A percentile compares a stretch with the other conserved stretches of the same genome.
These are phyloP conservation scores for Stephanodiscus minutulus DNA, from an alignment of 108 stramenopile species.

Conservation along the genomic window DNA sequence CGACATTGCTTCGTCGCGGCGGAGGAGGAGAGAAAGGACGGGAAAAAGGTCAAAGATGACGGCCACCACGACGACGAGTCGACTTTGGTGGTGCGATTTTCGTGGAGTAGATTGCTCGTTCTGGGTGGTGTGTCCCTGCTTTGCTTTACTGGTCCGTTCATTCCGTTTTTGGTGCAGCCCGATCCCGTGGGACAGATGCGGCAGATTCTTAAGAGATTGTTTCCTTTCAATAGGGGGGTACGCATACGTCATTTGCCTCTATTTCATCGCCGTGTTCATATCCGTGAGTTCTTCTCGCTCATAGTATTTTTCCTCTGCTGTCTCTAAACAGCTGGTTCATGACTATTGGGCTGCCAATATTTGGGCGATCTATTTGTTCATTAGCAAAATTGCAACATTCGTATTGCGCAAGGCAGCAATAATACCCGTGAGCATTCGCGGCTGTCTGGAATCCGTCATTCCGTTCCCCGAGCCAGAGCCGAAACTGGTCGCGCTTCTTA, in stretches of 20 bases:
- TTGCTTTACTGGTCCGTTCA: constrained; percentile 67
- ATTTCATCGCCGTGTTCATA: background rate
- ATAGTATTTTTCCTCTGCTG: background rate
- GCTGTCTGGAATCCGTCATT: constrained; percentile 24
- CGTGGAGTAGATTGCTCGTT: constrained; percentile 46
- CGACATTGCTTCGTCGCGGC: constrained; percentile 63
- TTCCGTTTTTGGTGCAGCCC: constrained; percentile 59
- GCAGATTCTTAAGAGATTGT: constrained; percentile 87
- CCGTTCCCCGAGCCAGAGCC: constrained; percentile 74
- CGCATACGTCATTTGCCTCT: background rate
- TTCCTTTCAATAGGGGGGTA: constrained; percentile 92
- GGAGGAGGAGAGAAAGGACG: constrained; percentile 9
- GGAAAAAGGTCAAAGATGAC: background rate
- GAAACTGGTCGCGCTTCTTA: constrained; percentile 48
- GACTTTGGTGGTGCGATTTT: constrained; percentile 37
- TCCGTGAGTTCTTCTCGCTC: background rate
- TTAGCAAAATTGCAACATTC: constrained; percentile 56
- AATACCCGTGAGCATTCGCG: constrained; percentile 18
- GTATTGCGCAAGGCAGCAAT: constrained; percentile 4
- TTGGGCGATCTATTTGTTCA: constrained; percentile 89
- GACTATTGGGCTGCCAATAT: constrained; percentile 98
- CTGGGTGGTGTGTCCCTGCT: constrained; percentile 61
- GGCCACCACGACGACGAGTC: background rate
- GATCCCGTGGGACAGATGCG: constrained; percentile 41
- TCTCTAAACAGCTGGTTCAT: constrained; percentile 73